phyloP scores from a whole-genome alignment of 352 stramenopile species.

The Phytophthora meadii region DNA sequence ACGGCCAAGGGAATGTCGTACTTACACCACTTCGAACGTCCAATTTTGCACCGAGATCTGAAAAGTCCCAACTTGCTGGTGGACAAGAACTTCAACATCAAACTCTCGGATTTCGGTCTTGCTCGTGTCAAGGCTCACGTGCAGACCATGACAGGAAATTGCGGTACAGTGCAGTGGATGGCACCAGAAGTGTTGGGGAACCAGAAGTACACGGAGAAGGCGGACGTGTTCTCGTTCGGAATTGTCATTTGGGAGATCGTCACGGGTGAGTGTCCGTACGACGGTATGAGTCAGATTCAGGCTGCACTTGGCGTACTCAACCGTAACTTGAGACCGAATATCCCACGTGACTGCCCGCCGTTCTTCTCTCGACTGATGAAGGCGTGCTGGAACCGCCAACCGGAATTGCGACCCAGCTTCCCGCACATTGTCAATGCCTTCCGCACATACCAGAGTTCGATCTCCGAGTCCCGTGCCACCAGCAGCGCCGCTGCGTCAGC shows the following conservation, averaged over 20 bases:
- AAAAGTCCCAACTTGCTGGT: constrained; percentile 88
- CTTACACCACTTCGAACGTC: constrained; percentile 81
- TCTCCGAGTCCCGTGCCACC: constrained; percentile 54
- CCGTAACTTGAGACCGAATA: constrained; percentile 71
- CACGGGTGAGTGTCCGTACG: constrained; percentile 86
- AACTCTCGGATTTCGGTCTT: constrained; percentile 88
- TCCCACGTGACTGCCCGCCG: constrained; percentile 65
- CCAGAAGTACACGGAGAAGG: constrained; percentile 92
- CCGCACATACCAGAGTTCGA: constrained; percentile 59
- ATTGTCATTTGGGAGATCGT: constrained; percentile 94
- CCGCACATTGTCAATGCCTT: constrained; percentile 76
- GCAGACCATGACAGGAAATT: constrained; percentile 89
- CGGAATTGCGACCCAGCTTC: constrained; percentile 71
- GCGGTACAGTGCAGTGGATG: constrained; percentile 80
- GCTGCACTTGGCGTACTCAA: constrained; percentile 73
- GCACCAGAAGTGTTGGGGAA: constrained; percentile 81
- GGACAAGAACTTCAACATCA: constrained; percentile 86
- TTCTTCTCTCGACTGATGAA: constrained; percentile 81
- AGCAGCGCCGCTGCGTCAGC: constrained; percentile 44
- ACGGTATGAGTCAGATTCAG: constrained; percentile 88
- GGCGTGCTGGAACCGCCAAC: constrained; percentile 76
- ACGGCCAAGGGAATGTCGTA: constrained; percentile 88
- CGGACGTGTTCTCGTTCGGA: constrained; percentile 90
- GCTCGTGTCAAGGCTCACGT: constrained; percentile 82
- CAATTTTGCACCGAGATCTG: constrained; percentile 87